phyloP scores from a whole-genome alignment of 1,139 yeast species.

The Pichia sp. region DNA sequence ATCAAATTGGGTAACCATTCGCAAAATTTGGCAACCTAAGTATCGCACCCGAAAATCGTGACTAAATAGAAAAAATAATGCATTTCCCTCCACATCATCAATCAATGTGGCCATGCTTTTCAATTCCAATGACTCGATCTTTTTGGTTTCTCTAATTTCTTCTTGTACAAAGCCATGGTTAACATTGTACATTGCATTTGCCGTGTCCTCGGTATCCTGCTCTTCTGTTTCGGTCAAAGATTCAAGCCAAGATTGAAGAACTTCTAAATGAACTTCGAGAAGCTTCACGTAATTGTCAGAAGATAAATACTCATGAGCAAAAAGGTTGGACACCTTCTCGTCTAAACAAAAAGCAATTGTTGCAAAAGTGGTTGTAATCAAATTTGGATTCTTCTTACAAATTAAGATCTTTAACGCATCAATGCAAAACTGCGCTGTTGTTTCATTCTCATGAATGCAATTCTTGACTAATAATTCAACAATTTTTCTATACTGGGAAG shows the following conservation, averaged over 20 bases:
- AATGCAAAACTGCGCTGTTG: conserved; percentile 60
- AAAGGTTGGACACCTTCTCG: conserved; percentile 58
- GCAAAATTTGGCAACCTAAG: conserved; percentile 68
- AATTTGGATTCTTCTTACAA: conserved; percentile 64
- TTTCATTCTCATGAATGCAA: conserved; percentile 60
- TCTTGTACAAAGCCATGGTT: conserved; percentile 32
- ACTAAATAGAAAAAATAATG: conserved; percentile 83
- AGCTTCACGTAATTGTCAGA: conserved; percentile 56
- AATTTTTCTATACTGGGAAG: conserved; percentile 47
- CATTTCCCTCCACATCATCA: conserved; percentile 95
- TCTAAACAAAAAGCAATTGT: conserved; percentile 76
- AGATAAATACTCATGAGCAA: conserved; percentile 40
- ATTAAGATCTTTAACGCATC: conserved; percentile 64
- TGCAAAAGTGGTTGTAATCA: conserved; percentile 69
- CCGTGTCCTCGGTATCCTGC: conserved; percentile 24
- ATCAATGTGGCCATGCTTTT: conserved; percentile 75
- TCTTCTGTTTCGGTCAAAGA: conserved; percentile 42
- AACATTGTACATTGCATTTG: conserved; percentile 31
- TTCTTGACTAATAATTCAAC: conserved; percentile 75
- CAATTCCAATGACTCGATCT: conserved; percentile 64
- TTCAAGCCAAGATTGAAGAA: conserved; percentile 76
- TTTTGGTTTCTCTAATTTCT: conserved; percentile 30
- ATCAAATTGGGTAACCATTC: conserved; percentile 79
- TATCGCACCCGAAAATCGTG: conserved; percentile 75
- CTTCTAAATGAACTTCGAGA: conserved; percentile 68